phyloP scores from a whole-genome alignment of 148 eudicot species.

The Rhododendron ovatum region DNA sequence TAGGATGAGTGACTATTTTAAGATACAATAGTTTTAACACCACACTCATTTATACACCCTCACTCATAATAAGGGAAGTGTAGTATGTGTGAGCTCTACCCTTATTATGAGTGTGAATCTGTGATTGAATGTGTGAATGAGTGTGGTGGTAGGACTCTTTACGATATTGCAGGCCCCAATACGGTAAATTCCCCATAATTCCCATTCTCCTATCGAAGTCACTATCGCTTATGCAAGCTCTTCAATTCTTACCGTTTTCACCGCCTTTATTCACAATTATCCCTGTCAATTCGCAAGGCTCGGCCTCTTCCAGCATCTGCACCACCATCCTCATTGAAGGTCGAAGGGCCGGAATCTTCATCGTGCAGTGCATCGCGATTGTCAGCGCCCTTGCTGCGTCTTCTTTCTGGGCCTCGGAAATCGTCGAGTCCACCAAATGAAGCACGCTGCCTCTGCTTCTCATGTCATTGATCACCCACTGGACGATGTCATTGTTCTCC shows the following conservation, averaged over 20 bases:
- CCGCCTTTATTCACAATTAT: slow-evolving; percentile 14
- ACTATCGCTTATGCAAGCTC: not conserved
- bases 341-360: slow-evolving; percentile 21
- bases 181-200: not conserved
- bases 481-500: slow-evolving; percentile 30
- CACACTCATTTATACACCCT: too few relatives aligned
- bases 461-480: slow-evolving; percentile 25
- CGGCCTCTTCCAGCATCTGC: slow-evolving; percentile 36
- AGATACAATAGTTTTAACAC: too few relatives aligned
- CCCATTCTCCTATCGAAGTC: not conserved
- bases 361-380: slow-evolving; percentile 33
- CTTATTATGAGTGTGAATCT: too few relatives aligned
- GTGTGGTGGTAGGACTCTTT: too few relatives aligned
- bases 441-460: slow-evolving; percentile 7
- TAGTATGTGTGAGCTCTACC: too few relatives aligned
- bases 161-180: not conserved
- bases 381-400: slow-evolving; percentile 25
- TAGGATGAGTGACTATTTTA: not conserved
- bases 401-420: slow-evolving; percentile 16
- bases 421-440: slow-evolving; percentile 23
- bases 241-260: not conserved
- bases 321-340: slow-evolving; percentile 44
- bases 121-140: too few relatives aligned
- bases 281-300: slow-evolving; percentile 17
- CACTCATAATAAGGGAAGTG: too few relatives aligned